Percentiles rank a stretch among this genome's conserved stretches.
phyloP scores from a whole-genome alignment of 768 basidiomycete species.

The Mycena filopes region DNA sequence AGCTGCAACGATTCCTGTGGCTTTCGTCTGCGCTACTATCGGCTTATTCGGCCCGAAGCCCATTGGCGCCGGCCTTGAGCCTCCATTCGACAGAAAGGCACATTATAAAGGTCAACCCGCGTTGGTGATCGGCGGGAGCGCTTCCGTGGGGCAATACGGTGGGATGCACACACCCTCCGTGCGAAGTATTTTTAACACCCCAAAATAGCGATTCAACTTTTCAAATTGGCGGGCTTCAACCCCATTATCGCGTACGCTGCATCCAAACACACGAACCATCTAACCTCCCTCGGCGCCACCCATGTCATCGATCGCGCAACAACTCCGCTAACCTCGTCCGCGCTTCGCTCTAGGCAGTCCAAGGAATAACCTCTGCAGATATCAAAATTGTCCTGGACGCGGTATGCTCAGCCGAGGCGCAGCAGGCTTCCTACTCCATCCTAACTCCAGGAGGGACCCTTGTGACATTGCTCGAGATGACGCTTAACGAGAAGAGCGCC shows the following conservation, averaged over 20 bases:
- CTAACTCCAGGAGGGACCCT: constrained; percentile 35
- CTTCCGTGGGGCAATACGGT: constrained; percentile 39
- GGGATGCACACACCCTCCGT: too few species aligned
- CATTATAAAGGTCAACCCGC: constrained; percentile 27
- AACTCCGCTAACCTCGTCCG: background rate
- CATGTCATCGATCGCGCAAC: constrained; percentile 26
- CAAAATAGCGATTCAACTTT: constrained; percentile 38
- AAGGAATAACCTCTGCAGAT: background rate
- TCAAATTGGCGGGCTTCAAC: constrained; percentile 40
- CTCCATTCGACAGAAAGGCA: constrained; percentile 26
- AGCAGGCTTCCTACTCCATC: constrained; percentile 30
- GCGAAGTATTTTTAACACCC: too few species aligned
- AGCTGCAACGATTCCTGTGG: constrained; percentile 54
- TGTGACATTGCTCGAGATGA: constrained; percentile 4
- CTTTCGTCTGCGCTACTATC: constrained; percentile 47
- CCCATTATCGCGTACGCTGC: constrained; percentile 44
- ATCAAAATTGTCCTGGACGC: constrained; percentile 13
- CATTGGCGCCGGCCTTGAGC: constrained; percentile 23
- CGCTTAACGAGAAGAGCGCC: background rate
- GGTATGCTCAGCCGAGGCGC: background rate
- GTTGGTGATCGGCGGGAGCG: constrained; percentile 36
- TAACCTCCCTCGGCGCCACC: constrained; percentile 43
- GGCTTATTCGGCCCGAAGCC: constrained; percentile 41
- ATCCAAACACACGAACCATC: constrained; percentile 32
- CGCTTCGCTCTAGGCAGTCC: background rate